Conservation (phyloP, 108 stramenopile genomes). For the Pseudonitzschia delicatissima region DNA sequence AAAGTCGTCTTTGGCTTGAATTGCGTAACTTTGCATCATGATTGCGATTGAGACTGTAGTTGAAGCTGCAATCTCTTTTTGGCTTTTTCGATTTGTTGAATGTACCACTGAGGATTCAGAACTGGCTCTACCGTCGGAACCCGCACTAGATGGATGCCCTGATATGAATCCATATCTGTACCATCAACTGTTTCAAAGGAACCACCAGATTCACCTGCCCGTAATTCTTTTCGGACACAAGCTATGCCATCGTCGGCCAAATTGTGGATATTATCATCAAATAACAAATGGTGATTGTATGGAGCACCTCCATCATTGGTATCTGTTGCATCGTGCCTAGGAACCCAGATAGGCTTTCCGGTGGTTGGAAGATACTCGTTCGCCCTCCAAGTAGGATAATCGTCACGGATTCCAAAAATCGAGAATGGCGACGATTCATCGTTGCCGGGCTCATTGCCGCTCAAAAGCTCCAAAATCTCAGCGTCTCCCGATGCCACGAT, state of each 20-base stretch:
- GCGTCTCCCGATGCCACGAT: conserved; percentile 65
- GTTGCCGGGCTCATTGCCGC: conserved; percentile 16
- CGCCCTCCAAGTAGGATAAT: conserved; percentile 71
- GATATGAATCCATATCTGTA: conserved; percentile 34
- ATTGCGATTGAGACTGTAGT: not conserved
- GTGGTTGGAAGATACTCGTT: conserved; percentile 59
- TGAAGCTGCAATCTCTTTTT: conserved; percentile 18
- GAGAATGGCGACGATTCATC: too few species aligned
- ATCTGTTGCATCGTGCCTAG: not conserved
- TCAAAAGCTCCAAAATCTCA: conserved; percentile 49
- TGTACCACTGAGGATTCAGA: conserved; percentile 69
- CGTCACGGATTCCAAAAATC: conserved; percentile 79
- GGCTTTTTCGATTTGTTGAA: conserved; percentile 58
- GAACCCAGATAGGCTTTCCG: conserved; percentile 87
- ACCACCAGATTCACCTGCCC: conserved; percentile 13
- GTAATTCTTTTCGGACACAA: conserved; percentile 52
- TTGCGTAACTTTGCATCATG: too few species aligned
- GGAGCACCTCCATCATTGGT: not conserved
- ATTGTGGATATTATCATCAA: conserved; percentile 90
- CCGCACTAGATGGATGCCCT: conserved; percentile 75
- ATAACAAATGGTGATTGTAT: conserved; percentile 71
- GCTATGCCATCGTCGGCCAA: conserved; percentile 68
- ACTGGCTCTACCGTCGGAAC: conserved; percentile 78
- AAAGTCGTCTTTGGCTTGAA: too few species aligned
- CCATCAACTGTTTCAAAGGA: conserved; percentile 50